phyloP scores from a whole-genome alignment of 108 stramenopile species.

The Nitzschia inconspicua region DNA sequence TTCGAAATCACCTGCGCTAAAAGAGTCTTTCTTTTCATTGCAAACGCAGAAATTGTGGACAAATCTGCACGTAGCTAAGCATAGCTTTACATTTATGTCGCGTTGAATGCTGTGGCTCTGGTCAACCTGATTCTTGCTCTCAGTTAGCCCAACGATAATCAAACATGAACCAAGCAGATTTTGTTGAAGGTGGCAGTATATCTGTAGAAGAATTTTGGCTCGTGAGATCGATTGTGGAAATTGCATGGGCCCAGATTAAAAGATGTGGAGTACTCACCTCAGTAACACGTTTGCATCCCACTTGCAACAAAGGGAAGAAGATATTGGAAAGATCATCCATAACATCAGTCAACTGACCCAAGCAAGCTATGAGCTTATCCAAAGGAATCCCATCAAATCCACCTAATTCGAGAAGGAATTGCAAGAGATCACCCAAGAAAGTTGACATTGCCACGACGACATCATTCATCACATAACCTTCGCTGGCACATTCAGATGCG shows the following conservation, averaged over 20 bases:
- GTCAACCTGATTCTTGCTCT: not conserved
- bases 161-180: constrained; percentile 1
- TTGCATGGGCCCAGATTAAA: too few relatives aligned
- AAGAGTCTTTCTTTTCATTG: constrained; percentile 1
- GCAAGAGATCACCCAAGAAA: constrained; percentile 8
- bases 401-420: constrained; percentile 16
- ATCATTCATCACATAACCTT: too few relatives aligned
- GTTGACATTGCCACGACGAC: constrained; percentile 18
- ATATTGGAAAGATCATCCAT: not conserved
- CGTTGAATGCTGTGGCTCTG: not conserved
- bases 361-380: not conserved
- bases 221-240: too few relatives aligned
- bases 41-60: not conserved
- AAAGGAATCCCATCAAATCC: constrained; percentile 2
- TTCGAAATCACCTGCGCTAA: too few relatives aligned
- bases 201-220: not conserved
- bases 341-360: not conserved
- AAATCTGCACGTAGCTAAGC: constrained; percentile 3
- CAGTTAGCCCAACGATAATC: not conserved
- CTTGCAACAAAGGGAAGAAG: not conserved
- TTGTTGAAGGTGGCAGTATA: constrained; percentile 2
- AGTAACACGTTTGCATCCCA: not conserved
- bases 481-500: too few relatives aligned
- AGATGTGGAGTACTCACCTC: not conserved
- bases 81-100: constrained; percentile 1